Evolutionary conservation across 2,329 filamentous ascomycete genomes (phyloP).

Genomic region (Stemphylium beticola): DNA sequence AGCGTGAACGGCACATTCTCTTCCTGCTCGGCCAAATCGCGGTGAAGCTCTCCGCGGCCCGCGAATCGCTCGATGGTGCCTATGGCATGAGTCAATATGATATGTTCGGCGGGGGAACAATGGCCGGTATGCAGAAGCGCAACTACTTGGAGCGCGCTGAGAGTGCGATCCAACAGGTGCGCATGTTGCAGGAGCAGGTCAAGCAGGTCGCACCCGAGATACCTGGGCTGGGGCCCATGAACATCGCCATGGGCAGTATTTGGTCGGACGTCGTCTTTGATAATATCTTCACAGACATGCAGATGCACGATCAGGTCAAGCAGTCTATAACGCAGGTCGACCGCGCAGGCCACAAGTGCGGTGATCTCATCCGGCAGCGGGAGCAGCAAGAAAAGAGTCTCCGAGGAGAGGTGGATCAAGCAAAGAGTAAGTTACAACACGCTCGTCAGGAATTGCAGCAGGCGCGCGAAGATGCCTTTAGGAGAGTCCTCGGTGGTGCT

Average conservation of each 20-base stretch:
- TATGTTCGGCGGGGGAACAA: slow-evolving; percentile 58
- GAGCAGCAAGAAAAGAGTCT: slow-evolving; percentile 38
- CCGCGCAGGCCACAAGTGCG: slow-evolving; percentile 26
- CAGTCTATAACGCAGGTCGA: slow-evolving; percentile 46
- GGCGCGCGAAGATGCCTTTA: slow-evolving; percentile 54
- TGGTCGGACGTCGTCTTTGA: slow-evolving; percentile 63
- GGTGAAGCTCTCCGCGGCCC: slow-evolving; percentile 29
- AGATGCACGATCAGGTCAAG: slow-evolving; percentile 61
- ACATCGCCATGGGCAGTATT: slow-evolving; percentile 55
- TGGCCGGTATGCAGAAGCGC: slow-evolving; percentile 62
- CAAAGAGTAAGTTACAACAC: slow-evolving; percentile 37
- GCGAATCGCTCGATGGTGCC: slow-evolving; percentile 29
- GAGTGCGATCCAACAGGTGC: slow-evolving; percentile 50
- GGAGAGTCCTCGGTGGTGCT: slow-evolving; percentile 27
- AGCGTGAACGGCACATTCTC: slow-evolving; percentile 33
- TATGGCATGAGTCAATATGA: slow-evolving; percentile 48
- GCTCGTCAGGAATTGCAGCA: slow-evolving; percentile 52
- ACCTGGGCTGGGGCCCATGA: slow-evolving; percentile 47
- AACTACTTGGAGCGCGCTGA: slow-evolving; percentile 59
- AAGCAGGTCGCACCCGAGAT: slow-evolving; percentile 50
- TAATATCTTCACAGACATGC: slow-evolving; percentile 61
- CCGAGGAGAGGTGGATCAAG: slow-evolving; percentile 34
- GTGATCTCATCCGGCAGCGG: slow-evolving; percentile 44
- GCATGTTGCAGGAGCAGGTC: slow-evolving; percentile 49
- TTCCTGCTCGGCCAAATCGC: slow-evolving; percentile 34